Percentiles rank a stretch among this genome's conserved stretches.
Evolutionary conservation across 2,329 filamentous ascomycete genomes (phyloP).

Genomic region (Fusarium sp.): DNA sequence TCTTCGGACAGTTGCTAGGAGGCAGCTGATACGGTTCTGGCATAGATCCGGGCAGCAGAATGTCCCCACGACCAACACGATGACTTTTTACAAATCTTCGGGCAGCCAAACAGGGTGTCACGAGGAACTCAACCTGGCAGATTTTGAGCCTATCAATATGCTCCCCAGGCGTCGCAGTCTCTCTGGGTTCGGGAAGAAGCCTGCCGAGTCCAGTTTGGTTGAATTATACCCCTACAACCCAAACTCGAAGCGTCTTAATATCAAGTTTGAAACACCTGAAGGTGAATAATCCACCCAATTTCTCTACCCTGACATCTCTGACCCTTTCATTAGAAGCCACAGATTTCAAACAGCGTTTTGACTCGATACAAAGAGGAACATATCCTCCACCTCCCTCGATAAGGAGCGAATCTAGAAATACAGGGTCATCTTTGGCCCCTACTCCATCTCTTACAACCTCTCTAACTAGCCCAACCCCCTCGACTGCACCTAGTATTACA

Average conservation of each 20-base stretch:
- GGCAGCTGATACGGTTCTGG: constrained; percentile 8
- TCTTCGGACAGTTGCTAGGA: neutral
- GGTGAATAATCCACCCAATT: neutral
- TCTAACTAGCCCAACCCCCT: neutral
- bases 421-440: neutral
- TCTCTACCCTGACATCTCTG: fast-evolving
- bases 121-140: neutral
- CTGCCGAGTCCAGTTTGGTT: neutral
- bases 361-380: neutral
- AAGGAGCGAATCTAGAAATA: neutral
- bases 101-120: neutral
- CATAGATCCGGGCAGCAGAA: neutral
- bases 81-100: constrained; percentile 3
- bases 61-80: neutral
- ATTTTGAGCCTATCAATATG: neutral
- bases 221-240: neutral
- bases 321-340: neutral
- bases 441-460: neutral
- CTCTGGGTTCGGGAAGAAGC: neutral
- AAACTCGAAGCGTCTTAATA: neutral
- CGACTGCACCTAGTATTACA: neutral
- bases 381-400: neutral
- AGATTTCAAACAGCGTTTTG: neutral
- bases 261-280: constrained; percentile 1
- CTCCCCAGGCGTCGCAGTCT: neutral